Evolutionary conservation across 2,329 filamentous ascomycete genomes (phyloP), one percentile per base, ranked within the genome.

Genomic region (Didymellaceae sp.): DNA sequence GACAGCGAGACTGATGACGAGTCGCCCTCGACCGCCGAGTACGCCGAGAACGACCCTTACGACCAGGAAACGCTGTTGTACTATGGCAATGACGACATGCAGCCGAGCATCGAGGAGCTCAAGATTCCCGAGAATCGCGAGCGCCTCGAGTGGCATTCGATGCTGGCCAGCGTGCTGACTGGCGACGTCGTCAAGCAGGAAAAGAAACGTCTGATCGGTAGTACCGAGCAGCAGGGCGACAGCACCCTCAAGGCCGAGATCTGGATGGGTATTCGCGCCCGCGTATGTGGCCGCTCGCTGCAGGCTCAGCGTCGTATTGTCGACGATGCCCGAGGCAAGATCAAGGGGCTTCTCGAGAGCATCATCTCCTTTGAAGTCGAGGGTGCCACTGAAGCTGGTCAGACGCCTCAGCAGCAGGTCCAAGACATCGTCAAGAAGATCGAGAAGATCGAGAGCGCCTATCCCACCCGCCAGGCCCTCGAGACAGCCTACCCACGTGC

Each of bases 131-230:
- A 87, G 57, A 97, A 92, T 67, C 83, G 92, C 54, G 94, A 97
- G 74, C 82, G 93, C 34, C 79, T 99, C 18, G 94, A 99, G 75
- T 99, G 94, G 94, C 92, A 99, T 75, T 91, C 91, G 3, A 99
- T 99, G 94, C 78, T 99, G 48, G 90, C 93, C 52, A 95, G 93
- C 11, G 94, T 99, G 4, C 78, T 99, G 60, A 97, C 92, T 1
- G 94, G 94, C 59, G 94, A 99, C 72, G 94, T 99, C 7, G 93
- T 99, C 50, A 90, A 91, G 65, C 94, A 99, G 74, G 94, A 99
- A 77, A 99, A 99, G 80, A 96, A 96, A 74, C 86, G 94, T 34
- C 75, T 99, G 66, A 94, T 95, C 60, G 92, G 91, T 35, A 87
- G 90, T 58, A 80, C 83, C 39, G 89, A 90, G 35, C 85, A 91